Evolutionary conservation across 305 asterid genomes (phyloP).

Genomic region (Fraxinus sp.): DNA sequence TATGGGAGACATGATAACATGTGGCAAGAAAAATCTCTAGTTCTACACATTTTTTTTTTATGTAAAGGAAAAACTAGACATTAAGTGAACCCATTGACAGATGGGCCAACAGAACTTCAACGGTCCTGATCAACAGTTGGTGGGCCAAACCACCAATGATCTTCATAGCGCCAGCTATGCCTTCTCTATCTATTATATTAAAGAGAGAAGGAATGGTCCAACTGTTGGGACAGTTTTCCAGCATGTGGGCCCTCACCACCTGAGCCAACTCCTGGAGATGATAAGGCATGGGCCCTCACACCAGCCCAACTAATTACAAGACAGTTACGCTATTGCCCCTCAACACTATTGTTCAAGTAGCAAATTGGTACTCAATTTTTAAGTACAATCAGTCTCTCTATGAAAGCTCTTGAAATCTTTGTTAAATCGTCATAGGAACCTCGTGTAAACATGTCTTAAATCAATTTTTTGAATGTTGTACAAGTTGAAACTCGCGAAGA

Average conservation of each 20-base stretch:
- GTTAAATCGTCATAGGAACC: neutral
- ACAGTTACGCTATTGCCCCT: constrained; percentile 23
- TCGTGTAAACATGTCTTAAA: neutral
- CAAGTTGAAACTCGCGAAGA: neutral
- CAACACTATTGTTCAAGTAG: neutral
- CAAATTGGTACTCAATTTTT: neutral
- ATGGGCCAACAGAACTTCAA: constrained; percentile 46
- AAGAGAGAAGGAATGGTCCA: constrained; percentile 19
- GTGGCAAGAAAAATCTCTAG: neutral
- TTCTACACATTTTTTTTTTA: constrained; percentile 24
- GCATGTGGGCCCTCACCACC: constrained; percentile 70
- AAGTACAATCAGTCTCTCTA: neutral
- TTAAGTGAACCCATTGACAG: constrained; percentile 47
- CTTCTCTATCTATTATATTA: constrained; percentile 6
- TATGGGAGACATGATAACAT: constrained; percentile 18
- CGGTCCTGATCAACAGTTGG: constrained; percentile 47
- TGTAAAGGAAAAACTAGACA: neutral
- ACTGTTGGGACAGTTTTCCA: constrained; percentile 36
- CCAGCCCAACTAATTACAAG: constrained; percentile 23
- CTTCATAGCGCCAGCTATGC: constrained; percentile 68
- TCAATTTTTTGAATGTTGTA: neutral
- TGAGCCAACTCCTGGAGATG: constrained; percentile 51
- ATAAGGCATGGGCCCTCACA: constrained; percentile 52
- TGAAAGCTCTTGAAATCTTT: neutral
- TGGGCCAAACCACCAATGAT: constrained; percentile 75